Percentiles rank a stretch among this genome's conserved stretches.
Conservation (phyloP, 2,329 filamentous ascomycete species). For the Cordyceps cateniannulata region DNA sequence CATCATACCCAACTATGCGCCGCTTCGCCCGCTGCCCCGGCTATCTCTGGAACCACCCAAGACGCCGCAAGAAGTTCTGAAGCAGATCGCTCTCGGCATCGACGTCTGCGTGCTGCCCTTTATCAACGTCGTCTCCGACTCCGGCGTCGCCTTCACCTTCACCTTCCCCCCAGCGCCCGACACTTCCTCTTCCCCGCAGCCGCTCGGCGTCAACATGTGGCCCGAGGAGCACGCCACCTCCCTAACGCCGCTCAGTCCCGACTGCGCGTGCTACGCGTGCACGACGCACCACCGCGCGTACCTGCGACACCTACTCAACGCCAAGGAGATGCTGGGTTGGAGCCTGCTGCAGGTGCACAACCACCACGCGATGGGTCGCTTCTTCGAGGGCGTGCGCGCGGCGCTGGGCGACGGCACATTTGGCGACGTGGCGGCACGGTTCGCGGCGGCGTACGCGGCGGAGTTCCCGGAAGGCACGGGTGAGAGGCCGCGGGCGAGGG, state of each 20-base stretch:
- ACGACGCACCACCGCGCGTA: constrained; percentile 78
- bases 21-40: constrained; percentile 59
- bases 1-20: constrained; percentile 43
- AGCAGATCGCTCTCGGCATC: constrained; percentile 67
- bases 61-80: constrained; percentile 70
- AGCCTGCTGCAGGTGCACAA: constrained; percentile 90
- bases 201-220: constrained; percentile 79
- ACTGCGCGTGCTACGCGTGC: constrained; percentile 79
- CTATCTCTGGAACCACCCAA: constrained; percentile 64
- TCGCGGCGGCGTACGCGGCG: constrained; percentile 54
- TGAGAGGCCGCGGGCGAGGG: constrained; percentile 69
- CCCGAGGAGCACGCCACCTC: constrained; percentile 53
- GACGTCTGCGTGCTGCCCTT: constrained; percentile 78
- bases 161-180: constrained; percentile 43
- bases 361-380: constrained; percentile 61
- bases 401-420: constrained; percentile 61
- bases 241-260: constrained; percentile 52
- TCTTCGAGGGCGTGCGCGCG: constrained; percentile 65
- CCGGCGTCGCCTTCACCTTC: constrained; percentile 79
- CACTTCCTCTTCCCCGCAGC: constrained; percentile 18
- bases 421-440: constrained; percentile 38
- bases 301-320: constrained; percentile 76
- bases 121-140: constrained; percentile 66
- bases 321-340: constrained; percentile 97
- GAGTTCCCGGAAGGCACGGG: constrained; percentile 69